A percentile compares a stretch with the other conserved stretches of the same genome.
These are phyloP conservation scores for Fusarium beomiforme DNA, from an alignment of 2,329 filamentous ascomycete genomes.

Conservation along the genomic window DNA sequence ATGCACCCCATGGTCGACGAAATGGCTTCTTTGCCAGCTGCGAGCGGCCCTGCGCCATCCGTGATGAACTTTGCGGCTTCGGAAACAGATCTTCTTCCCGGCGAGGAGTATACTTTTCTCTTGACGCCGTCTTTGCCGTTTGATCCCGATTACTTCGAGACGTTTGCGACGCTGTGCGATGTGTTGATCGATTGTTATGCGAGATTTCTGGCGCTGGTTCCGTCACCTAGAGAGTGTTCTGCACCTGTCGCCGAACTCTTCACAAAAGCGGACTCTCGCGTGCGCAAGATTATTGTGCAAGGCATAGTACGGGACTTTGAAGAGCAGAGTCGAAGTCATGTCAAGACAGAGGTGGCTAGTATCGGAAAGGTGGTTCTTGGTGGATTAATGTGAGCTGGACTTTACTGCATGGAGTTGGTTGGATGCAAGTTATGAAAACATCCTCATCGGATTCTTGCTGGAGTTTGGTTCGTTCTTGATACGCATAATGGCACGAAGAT, in stretches of 20 bases:
- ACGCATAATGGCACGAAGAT: conserved; percentile 17
- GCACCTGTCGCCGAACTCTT: conserved; percentile 83
- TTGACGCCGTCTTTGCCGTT: conserved; percentile 94
- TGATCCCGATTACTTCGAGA: conserved; percentile 96
- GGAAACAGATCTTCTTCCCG: conserved; percentile 75
- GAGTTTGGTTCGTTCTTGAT: conserved; percentile 28
- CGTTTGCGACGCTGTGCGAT: conserved; percentile 94
- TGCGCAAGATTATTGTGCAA: conserved; percentile 89
- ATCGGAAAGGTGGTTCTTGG: conserved; percentile 90
- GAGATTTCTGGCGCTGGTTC: conserved; percentile 77
- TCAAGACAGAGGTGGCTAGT: conserved; percentile 83
- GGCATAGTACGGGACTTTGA: conserved; percentile 93
- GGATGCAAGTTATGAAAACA: conserved; percentile 29
- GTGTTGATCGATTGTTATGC: conserved; percentile 93
- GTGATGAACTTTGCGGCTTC: conserved; percentile 68
- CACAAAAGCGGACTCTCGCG: conserved; percentile 83
- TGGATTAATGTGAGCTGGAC: conserved; percentile 72
- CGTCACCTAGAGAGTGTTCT: conserved; percentile 77
- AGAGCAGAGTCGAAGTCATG: conserved; percentile 78
- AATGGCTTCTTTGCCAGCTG: conserved; percentile 40
- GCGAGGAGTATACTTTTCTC: conserved; percentile 88
- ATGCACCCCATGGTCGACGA: conserved; percentile 48
- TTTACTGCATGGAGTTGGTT: conserved; percentile 34
- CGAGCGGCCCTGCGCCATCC: conserved; percentile 49
- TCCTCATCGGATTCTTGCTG: conserved; percentile 32